phyloP scores from a whole-genome alignment of 2,329 filamentous ascomycete genomes.

The Madurella mycetomatis region DNA sequence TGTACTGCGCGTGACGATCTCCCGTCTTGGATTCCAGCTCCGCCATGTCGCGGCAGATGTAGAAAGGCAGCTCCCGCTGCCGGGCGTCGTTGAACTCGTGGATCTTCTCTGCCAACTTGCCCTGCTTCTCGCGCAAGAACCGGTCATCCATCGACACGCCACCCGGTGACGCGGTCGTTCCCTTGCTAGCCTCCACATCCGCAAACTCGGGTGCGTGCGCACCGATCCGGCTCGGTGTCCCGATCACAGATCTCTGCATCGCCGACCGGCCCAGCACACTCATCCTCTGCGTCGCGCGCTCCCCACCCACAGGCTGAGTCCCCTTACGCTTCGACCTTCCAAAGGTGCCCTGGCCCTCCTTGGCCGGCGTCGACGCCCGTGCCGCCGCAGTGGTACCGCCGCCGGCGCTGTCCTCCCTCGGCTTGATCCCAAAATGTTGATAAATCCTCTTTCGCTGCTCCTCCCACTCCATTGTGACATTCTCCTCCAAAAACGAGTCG shows the following conservation, averaged over 20 bases:
- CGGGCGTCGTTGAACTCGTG: slow-evolving; percentile 72
- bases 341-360: slow-evolving; percentile 53
- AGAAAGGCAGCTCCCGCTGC: slow-evolving; percentile 60
- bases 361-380: slow-evolving; percentile 31
- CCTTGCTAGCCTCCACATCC: slow-evolving; percentile 59
- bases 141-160: slow-evolving; percentile 64
- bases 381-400: neutral
- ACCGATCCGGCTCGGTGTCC: slow-evolving; percentile 66
- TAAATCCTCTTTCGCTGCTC: slow-evolving; percentile 89
- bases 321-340: slow-evolving; percentile 55
- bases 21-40: slow-evolving; percentile 66
- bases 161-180: slow-evolving; percentile 42
- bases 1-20: slow-evolving; percentile 66
- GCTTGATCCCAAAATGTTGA: slow-evolving; percentile 87
- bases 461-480: slow-evolving; percentile 94
- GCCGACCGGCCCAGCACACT: slow-evolving; percentile 62
- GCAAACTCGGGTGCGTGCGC: slow-evolving; percentile 62
- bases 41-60: slow-evolving; percentile 71
- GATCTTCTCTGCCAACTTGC: slow-evolving; percentile 73
- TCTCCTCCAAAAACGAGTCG: slow-evolving; percentile 89
- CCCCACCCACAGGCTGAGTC: slow-evolving; percentile 28
- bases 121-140: slow-evolving; percentile 77
- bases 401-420: slow-evolving; percentile 44
- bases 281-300: slow-evolving; percentile 35
- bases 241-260: slow-evolving; percentile 81